These are phyloP conservation scores for Candida vartiovaarae DNA, from an alignment of 805 yeast genomes.

Conservation along the genomic window DNA sequence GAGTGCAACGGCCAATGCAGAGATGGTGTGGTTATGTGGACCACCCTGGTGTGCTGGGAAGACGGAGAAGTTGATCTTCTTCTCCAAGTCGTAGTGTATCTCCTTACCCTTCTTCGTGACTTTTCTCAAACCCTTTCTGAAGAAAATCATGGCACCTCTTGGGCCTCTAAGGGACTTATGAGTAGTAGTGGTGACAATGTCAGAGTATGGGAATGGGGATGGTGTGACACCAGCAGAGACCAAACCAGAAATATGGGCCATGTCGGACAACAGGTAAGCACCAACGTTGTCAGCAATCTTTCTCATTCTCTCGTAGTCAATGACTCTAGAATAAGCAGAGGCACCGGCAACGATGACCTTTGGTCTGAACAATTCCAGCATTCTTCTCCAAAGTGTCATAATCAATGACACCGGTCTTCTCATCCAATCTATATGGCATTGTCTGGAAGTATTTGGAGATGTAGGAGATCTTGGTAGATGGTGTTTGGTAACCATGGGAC, in stretches of 20 bases:
- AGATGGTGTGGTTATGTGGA: constrained; percentile 96
- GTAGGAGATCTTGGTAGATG: constrained; percentile 80
- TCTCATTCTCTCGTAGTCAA: constrained; percentile 87
- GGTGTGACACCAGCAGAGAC: constrained; percentile 92
- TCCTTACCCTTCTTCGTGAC: constrained; percentile 81
- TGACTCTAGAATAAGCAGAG: constrained; percentile 86
- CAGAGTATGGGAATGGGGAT: constrained; percentile 90
- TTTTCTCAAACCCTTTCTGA: constrained; percentile 87
- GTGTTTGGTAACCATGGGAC: constrained; percentile 95
- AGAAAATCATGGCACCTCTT: constrained; percentile 97
- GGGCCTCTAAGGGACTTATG: constrained; percentile 98
- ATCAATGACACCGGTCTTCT: constrained; percentile 84
- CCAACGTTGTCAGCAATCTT: constrained; percentile 89
- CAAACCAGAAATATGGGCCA: constrained; percentile 97
- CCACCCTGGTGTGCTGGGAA: constrained; percentile 99
- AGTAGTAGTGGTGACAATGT: constrained; percentile 95
- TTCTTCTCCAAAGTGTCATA: constrained; percentile 80
- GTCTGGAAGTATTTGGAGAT: constrained; percentile 94
- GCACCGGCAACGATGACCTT: constrained; percentile 95
- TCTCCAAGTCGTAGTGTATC: constrained; percentile 79
- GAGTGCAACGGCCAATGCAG: constrained; percentile 92
- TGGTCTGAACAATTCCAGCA: constrained; percentile 85
- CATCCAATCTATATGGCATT: constrained; percentile 92
- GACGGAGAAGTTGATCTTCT: constrained; percentile 89
- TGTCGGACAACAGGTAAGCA: constrained; percentile 87